Conservation (phyloP, 2,329 filamentous ascomycete genomes). For the Ascochyta viciae-villosae region DNA sequence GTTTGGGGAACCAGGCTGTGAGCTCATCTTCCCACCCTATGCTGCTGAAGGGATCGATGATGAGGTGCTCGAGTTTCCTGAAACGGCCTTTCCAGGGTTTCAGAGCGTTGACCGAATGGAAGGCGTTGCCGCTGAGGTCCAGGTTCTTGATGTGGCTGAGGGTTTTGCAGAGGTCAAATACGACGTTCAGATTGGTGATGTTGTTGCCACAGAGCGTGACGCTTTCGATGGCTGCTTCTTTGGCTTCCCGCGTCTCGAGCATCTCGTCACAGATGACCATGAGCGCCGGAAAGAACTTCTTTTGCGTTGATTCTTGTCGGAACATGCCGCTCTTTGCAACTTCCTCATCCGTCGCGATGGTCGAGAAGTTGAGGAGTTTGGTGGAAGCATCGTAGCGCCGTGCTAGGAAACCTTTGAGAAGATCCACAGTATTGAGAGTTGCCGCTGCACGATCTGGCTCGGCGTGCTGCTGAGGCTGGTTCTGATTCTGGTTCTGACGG, state of each 20-base stretch:
- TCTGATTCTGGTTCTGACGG: slow-evolving; percentile 16
- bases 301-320: slow-evolving; percentile 70
- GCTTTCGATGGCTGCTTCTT: slow-evolving; percentile 79
- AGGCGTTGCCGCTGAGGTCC: slow-evolving; percentile 84
- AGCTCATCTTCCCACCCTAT: slow-evolving; percentile 71
- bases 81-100: slow-evolving; percentile 82
- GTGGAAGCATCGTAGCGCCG: slow-evolving; percentile 73
- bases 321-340: slow-evolving; percentile 80
- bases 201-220: slow-evolving; percentile 84
- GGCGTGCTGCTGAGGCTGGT: slow-evolving; percentile 81
- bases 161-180: slow-evolving; percentile 77
- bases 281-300: slow-evolving; percentile 90
- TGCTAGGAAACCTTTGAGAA: slow-evolving; percentile 74
- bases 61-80: slow-evolving; percentile 77
- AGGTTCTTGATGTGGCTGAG: slow-evolving; percentile 88
- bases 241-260: slow-evolving; percentile 75
- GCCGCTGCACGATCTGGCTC: slow-evolving; percentile 54
- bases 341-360: slow-evolving; percentile 73
- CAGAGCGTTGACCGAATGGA: slow-evolving; percentile 72
- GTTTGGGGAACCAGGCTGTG: slow-evolving; percentile 80
- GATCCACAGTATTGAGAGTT: slow-evolving; percentile 57
- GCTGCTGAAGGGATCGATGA: slow-evolving; percentile 61
- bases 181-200: slow-evolving; percentile 73
- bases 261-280: slow-evolving; percentile 84
- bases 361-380: slow-evolving; percentile 85